A percentile compares a stretch with the other conserved stretches of the same genome.
Evolutionary conservation across 164 flowering plant genomes (phyloP).

Genomic region (Amborella trichopoda): DNA sequence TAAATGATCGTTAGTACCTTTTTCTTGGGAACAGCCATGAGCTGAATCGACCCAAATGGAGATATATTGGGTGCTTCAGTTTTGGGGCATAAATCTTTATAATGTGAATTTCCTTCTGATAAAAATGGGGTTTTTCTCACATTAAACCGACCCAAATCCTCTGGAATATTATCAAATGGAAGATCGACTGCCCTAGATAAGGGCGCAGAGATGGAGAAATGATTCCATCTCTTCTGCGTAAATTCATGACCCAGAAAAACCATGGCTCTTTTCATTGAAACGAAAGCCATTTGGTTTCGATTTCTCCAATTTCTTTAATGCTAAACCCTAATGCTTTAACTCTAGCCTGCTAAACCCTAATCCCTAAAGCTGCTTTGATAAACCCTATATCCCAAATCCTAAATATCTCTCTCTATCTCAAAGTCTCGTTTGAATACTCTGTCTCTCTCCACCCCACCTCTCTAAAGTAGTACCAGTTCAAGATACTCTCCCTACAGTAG

Average conservation of each 20-base stretch:
- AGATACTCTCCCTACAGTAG: too few species aligned
- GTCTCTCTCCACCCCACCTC: too few species aligned
- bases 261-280: conserved; percentile 1
- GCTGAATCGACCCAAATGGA: conserved; percentile 52
- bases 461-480: too few species aligned
- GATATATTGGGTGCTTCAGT: conserved; percentile 20
- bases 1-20: conserved; percentile 24
- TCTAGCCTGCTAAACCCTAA: too few species aligned
- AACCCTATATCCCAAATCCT: too few species aligned
- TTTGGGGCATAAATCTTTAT: conserved; percentile 1
- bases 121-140: conserved; percentile 8
- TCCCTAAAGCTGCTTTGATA: too few species aligned
- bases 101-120: conserved; percentile 19
- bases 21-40: conserved; percentile 79
- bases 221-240: conserved; percentile 11
- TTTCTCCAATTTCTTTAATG: too few species aligned
- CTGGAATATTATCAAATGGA: neutral
- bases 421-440: too few species aligned
- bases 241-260: neutral
- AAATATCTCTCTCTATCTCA: too few species aligned
- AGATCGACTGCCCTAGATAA: conserved; percentile 14
- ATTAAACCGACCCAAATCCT: neutral
- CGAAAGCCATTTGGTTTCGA: neutral
- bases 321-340: too few species aligned
- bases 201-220: conserved; percentile 23